Percentiles rank a stretch among this genome's conserved stretches.
Evolutionary conservation across 2,329 filamentous ascomycete genomes (phyloP).

Genomic region (Cladophialophora psammophila): DNA sequence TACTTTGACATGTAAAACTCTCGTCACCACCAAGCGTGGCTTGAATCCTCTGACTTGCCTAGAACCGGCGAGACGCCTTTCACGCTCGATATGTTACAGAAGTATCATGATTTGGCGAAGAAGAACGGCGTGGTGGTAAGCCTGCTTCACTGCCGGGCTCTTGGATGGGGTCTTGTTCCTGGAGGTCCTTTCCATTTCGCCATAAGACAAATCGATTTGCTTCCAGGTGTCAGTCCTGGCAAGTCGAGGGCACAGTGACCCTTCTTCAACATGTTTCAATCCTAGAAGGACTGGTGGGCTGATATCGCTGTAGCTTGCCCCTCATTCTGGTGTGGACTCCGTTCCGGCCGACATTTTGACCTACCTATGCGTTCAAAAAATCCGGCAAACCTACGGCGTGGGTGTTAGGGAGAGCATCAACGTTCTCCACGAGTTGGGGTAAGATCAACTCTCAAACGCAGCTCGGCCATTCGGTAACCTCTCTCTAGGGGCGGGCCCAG

Average conservation of each 20-base stretch:
- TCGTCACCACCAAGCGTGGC: too few relatives aligned
- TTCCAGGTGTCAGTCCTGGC: too few relatives aligned
- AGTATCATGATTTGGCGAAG: slow-evolving; percentile 66
- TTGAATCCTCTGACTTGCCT: too few relatives aligned
- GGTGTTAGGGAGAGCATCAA: slow-evolving; percentile 56
- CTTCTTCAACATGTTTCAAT: too few relatives aligned
- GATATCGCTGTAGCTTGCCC: slow-evolving; percentile 48
- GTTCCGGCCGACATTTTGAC: slow-evolving; percentile 63
- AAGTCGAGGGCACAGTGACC: too few relatives aligned
- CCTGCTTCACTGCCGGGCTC: background rate
- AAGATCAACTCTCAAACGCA: too few relatives aligned
- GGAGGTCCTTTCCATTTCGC: too few relatives aligned
- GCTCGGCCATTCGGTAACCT: too few relatives aligned
- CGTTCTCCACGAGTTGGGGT: slow-evolving; percentile 42
- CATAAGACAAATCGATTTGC: too few relatives aligned
- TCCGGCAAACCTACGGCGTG: slow-evolving; percentile 58
- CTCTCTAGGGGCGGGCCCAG: too few relatives aligned
- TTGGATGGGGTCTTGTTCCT: background rate
- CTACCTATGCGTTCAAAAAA: slow-evolving; percentile 60
- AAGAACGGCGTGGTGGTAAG: slow-evolving; percentile 64
- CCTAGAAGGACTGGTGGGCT: background rate
- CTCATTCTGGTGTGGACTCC: slow-evolving; percentile 66
- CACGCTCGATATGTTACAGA: slow-evolving; percentile 66
- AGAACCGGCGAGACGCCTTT: slow-evolving; percentile 46
- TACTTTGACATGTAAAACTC: too few relatives aligned